phyloP scores from a whole-genome alignment of 352 stramenopile species.

The Phytophthora tentaculata region DNA sequence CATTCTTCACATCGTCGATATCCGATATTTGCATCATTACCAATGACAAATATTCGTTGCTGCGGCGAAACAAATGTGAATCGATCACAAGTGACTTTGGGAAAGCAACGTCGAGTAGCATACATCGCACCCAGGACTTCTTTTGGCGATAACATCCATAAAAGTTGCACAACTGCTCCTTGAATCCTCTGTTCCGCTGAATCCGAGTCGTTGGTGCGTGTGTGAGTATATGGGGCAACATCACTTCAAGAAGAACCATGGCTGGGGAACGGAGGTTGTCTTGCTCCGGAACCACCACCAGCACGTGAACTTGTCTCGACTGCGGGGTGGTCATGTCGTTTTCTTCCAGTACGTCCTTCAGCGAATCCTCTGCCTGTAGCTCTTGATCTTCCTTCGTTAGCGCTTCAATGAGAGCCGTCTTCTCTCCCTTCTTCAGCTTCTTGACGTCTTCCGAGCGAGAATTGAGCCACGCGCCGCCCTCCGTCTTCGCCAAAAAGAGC shows the following conservation, averaged over 20 bases:
- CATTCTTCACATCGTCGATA: constrained; percentile 38
- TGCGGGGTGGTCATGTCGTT: too few species aligned
- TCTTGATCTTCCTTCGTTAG: too few species aligned
- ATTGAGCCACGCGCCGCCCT: too few species aligned
- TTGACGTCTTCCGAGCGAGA: too few species aligned
- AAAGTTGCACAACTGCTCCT: constrained; percentile 25
- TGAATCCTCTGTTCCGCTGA: constrained; percentile 17
- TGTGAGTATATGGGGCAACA: constrained; percentile 22
- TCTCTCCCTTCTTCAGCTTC: too few species aligned
- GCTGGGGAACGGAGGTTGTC: too few species aligned
- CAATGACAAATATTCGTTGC: constrained; percentile 25
- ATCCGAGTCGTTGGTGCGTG: constrained; percentile 17
- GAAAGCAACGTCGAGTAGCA: constrained; percentile 32
- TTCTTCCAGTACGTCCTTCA: too few species aligned
- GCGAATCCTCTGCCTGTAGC: too few species aligned
- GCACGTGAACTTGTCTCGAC: too few species aligned
- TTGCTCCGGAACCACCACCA: too few species aligned
- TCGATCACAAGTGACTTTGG: constrained; percentile 17
- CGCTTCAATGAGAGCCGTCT: too few species aligned
- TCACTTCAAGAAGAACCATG: constrained; percentile 19
- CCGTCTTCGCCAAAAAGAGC: too few species aligned
- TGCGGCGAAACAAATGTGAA: constrained; percentile 29
- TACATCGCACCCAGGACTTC: constrained; percentile 30
- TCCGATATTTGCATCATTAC: constrained; percentile 38
- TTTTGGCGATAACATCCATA: constrained; percentile 32